Percentiles rank a stretch among this genome's conserved stretches.
These are phyloP conservation scores for Boeremia exigua DNA, from an alignment of 2,329 filamentous ascomycete species.

Conservation along the genomic window DNA sequence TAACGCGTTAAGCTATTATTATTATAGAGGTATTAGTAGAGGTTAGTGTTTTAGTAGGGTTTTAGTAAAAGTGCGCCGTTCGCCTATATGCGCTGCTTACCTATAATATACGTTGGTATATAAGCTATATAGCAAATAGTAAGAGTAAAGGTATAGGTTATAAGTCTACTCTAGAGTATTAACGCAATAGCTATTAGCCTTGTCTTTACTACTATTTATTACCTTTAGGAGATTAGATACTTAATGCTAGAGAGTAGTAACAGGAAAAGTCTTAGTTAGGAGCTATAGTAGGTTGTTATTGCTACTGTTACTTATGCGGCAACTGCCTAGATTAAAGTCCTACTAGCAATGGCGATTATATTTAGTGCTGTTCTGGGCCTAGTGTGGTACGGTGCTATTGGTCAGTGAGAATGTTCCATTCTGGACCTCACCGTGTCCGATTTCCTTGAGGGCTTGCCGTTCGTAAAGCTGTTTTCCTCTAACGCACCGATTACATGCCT, in stretches of 20 bases:
- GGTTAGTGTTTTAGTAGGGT: too few species aligned
- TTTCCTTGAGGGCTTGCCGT: too few species aligned
- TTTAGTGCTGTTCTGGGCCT: conserved; percentile 49
- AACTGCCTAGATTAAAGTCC: conserved; percentile 49
- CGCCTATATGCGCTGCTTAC: too few species aligned
- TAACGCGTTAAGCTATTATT: too few species aligned
- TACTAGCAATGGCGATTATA: conserved; percentile 50
- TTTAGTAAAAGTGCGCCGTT: too few species aligned
- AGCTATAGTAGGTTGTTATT: conserved; percentile 56
- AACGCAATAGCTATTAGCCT: conserved; percentile 53
- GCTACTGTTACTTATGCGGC: conserved; percentile 50
- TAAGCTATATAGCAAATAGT: conserved; percentile 49
- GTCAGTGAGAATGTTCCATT: too few species aligned
- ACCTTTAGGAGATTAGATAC: conserved; percentile 54
- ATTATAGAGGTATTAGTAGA: too few species aligned
- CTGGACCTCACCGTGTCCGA: too few species aligned
- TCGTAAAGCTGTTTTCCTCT: too few species aligned
- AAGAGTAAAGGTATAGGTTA: conserved; percentile 43
- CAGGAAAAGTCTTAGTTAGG: conserved; percentile 46
- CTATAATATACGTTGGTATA: too few species aligned
- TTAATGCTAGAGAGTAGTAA: conserved; percentile 44
- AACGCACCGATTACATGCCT: too few species aligned
- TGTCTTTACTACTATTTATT: conserved; percentile 54
- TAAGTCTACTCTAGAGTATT: conserved; percentile 47
- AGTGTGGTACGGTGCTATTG: conserved; percentile 49